Base-by-base conservation (phyloP, 805 yeast species). In the Spathaspora arborariae region DNA sequence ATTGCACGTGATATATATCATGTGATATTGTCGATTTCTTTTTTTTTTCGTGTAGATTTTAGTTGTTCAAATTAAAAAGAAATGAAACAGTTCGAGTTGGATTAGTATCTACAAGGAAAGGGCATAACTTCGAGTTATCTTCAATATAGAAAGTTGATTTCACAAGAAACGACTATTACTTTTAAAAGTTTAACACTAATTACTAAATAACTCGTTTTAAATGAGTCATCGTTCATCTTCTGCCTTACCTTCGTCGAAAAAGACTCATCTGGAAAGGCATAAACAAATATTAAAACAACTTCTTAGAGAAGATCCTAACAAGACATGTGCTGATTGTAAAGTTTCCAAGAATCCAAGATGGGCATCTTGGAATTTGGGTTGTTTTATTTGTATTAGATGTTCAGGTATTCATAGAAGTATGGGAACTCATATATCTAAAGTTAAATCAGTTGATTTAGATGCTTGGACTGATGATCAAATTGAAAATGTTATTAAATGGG, bases 301-400 rank as follows among this genome's bases (percentile, higher is more conserved):
- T 26, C 76, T 94, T 39, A 82, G 80, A 48, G 96, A 89, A 56
- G 82, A 82, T 1, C 81, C 80, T 33, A 94, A 94, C 72, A 80
- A 79, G 58, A 63, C 70, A 39, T 92, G 99, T 65, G 96, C 91
- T 1, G 99, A 92, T 65, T 92, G 99, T 68, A 92, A 94, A 64
- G 77, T 82, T 0, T 78, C 92, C 11, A 78, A 85, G 30, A 96
- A 92, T 65, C 99, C 99, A 19, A 78, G 98, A 45, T 92, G 99
- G 99, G 97, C 98, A 9, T 84, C 95, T 16, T 92, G 97, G 97
- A 90, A 85, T 56, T 65, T 92, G 45, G 99, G 99, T 20, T 81
- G 94, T 47, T 91, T 94, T 59, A 79, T 92, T 37, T 92, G 99
- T 65, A 92, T 92, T 53, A 77, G 94, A 57, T 92, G 99, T 66